These are phyloP conservation scores for Lablab purpureus DNA, from an alignment of 306 rosid species.

Conservation along the genomic window DNA sequence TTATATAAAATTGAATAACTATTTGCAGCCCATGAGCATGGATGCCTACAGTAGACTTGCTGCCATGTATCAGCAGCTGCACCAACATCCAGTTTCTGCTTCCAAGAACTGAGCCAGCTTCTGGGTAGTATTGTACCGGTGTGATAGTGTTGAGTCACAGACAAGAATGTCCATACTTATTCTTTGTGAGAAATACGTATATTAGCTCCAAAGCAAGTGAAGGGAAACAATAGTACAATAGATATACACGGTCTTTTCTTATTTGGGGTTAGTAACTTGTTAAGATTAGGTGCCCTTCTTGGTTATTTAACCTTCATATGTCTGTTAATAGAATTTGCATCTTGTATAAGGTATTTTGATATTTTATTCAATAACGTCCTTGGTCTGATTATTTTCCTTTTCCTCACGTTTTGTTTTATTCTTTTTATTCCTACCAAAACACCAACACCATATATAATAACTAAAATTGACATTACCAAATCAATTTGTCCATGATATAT, in stretches of 20 bases:
- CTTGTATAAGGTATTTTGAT: neutral
- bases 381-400: neutral
- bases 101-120: conserved; percentile 65
- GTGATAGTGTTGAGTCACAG: conserved; percentile 34
- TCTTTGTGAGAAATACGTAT: conserved; percentile 39
- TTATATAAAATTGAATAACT: neutral
- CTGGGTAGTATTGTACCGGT: neutral
- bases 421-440: no score
- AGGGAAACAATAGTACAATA: conserved; percentile 21
- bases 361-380: neutral
- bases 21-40: conserved; percentile 76
- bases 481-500: no score
- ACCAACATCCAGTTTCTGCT: conserved; percentile 64
- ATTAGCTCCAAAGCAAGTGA: conserved; percentile 35
- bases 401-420: no score
- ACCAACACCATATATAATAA: no score
- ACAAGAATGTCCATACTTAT: conserved; percentile 30
- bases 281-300: conserved; percentile 14
- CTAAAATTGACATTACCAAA: no score
- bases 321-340: conserved; percentile 1
- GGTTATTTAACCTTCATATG: conserved; percentile 18
- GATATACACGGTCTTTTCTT: neutral
- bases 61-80: conserved; percentile 81
- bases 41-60: conserved; percentile 81
- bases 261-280: conserved; percentile 7